These are phyloP conservation scores for Nothophaeocryptopus gaeumannii DNA, from an alignment of 2,329 filamentous ascomycete species.

Conservation along the genomic window DNA sequence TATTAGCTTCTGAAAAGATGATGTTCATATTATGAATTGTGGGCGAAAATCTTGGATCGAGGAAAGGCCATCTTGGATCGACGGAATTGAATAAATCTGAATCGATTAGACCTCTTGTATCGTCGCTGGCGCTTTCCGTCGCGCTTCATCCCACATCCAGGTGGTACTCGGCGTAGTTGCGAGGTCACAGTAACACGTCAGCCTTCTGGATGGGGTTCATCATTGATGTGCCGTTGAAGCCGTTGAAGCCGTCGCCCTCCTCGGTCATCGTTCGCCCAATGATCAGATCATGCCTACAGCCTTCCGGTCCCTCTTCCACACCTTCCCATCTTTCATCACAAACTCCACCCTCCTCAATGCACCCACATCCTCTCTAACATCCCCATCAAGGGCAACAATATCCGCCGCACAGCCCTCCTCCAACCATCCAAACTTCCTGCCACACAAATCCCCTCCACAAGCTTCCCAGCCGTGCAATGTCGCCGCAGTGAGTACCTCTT, in stretches of 20 bases:
- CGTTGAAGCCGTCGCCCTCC: too few relatives aligned
- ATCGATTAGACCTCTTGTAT: background rate
- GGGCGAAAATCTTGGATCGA: too few relatives aligned
- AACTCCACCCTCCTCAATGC: slow-evolving; percentile 51
- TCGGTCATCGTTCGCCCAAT: background rate
- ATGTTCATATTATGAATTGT: too few relatives aligned
- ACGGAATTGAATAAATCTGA: too few relatives aligned
- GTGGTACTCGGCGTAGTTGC: background rate
- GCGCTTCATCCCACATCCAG: background rate
- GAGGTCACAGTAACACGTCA: too few relatives aligned
- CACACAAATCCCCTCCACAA: slow-evolving; percentile 53
- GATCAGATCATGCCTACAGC: slow-evolving; percentile 26
- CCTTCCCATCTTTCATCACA: slow-evolving; percentile 57
- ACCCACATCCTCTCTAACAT: slow-evolving; percentile 42
- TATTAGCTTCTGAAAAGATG: background rate
- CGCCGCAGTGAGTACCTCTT: slow-evolving; percentile 50
- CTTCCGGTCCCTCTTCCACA: slow-evolving; percentile 45
- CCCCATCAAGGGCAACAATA: slow-evolving; percentile 49
- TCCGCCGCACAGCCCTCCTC: slow-evolving; percentile 52
- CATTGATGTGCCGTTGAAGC: too few relatives aligned
- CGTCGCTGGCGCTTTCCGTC: background rate
- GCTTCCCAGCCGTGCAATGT: slow-evolving; percentile 56
- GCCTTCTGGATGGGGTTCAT: too few relatives aligned
- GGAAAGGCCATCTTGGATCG: too few relatives aligned
- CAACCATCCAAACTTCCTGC: slow-evolving; percentile 53